Conservation (phyloP, 2,329 filamentous ascomycete species). For the Calonectria crousiana region DNA sequence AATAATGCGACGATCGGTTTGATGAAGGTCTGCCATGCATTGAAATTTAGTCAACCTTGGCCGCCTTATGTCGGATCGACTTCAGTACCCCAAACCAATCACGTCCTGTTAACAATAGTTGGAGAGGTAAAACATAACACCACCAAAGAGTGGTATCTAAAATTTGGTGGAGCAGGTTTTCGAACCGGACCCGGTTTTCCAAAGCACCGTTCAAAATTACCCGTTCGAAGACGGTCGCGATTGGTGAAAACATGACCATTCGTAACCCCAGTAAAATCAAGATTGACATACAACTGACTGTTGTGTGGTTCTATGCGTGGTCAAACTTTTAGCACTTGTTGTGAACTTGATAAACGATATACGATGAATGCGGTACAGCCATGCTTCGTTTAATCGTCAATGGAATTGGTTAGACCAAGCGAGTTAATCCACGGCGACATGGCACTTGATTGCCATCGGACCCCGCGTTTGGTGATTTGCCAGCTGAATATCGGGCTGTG, state of each 20-base stretch:
- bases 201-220: no score
- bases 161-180: neutral
- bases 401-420: neutral
- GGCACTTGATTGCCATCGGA: neutral
- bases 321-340: neutral
- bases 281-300: neutral
- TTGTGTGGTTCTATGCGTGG: neutral
- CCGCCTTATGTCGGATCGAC: no score
- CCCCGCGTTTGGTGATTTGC: neutral
- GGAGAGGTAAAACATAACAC: neutral
- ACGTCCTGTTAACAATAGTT: no score
- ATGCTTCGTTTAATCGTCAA: neutral
- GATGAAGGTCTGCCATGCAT: no score
- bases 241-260: neutral
- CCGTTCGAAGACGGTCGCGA: neutral
- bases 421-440: neutral
- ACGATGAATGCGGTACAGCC: neutral
- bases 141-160: neutral
- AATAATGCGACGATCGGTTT: no score
- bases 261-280: no score
- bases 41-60: no score
- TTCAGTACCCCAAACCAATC: no score
- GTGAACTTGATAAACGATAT: neutral
- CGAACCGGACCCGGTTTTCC: neutral
- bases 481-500: neutral